phyloP scores from a whole-genome alignment of 2,329 filamentous ascomycete species.

The Arthrobotrys megalospora region DNA sequence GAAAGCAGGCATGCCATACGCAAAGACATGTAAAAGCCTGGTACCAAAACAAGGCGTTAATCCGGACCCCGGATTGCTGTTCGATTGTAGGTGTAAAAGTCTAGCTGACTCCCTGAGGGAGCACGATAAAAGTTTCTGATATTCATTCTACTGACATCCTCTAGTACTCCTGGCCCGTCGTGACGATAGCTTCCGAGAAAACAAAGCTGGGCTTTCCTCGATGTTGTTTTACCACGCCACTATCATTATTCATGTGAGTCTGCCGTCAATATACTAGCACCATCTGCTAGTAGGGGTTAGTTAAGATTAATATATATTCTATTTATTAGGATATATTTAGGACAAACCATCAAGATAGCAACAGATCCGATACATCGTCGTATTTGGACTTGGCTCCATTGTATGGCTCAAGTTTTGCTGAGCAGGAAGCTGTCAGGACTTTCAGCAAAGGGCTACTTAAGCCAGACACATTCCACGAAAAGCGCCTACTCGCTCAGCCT shows the following conservation, averaged over 20 bases:
- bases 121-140: too few relatives aligned
- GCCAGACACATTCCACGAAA: conserved; percentile 67
- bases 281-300: conserved; percentile 66
- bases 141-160: not conserved
- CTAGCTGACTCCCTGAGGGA: too few relatives aligned
- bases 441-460: conserved; percentile 68
- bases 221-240: conserved; percentile 71
- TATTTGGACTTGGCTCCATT: conserved; percentile 70
- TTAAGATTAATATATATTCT: not conserved
- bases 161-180: not conserved
- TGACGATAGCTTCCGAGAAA: conserved; percentile 62
- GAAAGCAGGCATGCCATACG: not conserved
- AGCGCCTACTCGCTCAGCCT: conserved; percentile 66
- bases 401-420: conserved; percentile 67
- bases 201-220: conserved; percentile 69
- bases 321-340: conserved; percentile 67
- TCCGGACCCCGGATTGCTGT: not conserved
- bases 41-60: not conserved
- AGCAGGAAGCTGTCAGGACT: conserved; percentile 66
- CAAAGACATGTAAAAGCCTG: not conserved
- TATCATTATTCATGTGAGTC: conserved; percentile 70
- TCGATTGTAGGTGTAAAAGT: not conserved
- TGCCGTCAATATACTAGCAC: conserved; percentile 60
- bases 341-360: conserved; percentile 65
- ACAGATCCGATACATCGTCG: conserved; percentile 68